Evolutionary conservation across 352 stramenopile species (phyloP).

Genomic region (Ochromonadaceae sp.): DNA sequence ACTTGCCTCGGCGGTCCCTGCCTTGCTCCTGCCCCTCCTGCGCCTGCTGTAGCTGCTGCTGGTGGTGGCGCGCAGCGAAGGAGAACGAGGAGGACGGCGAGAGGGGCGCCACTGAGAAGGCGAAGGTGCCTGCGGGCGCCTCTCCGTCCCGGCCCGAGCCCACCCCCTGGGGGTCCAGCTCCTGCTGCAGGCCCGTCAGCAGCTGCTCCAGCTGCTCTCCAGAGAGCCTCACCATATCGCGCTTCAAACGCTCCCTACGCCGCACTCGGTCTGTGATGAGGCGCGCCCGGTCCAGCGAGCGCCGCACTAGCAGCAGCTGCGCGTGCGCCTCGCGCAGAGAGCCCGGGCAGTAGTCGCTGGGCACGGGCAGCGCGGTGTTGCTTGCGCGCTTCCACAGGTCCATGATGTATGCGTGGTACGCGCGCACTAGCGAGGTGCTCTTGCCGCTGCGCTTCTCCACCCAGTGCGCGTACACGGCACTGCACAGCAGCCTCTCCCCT

Average conservation of each 20-base stretch:
- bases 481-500: no score
- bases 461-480: no score
- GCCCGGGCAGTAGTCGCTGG: background rate
- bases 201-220: background rate
- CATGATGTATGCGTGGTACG: background rate
- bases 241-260: slow-evolving; percentile 1
- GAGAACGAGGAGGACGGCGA: background rate
- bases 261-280: slow-evolving; percentile 8
- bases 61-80: background rate
- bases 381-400: background rate
- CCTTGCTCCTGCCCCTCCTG: background rate
- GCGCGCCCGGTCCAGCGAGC: background rate
- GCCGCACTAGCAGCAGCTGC: background rate
- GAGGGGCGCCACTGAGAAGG: background rate
- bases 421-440: background rate
- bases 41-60: background rate
- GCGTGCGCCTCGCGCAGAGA: background rate
- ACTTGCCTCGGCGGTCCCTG: background rate
- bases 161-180: background rate
- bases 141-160: background rate
- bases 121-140: background rate
- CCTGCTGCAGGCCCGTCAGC: background rate
- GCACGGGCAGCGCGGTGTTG: background rate
- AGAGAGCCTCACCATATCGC: background rate
- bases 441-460: background rate